Evolutionary conservation across 805 yeast species (phyloP).

Genomic region (Candida hungchunana): DNA sequence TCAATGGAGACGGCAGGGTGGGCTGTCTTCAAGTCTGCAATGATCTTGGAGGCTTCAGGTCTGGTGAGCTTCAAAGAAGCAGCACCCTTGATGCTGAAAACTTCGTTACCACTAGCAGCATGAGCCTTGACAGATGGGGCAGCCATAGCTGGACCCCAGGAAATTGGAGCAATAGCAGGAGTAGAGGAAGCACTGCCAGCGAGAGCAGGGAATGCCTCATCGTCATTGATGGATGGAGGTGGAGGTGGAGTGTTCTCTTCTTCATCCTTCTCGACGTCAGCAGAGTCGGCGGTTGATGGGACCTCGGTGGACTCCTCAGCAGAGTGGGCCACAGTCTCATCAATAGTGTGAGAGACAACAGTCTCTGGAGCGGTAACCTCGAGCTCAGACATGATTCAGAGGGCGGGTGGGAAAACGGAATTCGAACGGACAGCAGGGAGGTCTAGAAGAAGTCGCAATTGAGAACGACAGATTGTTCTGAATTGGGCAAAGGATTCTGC

Average conservation of each 20-base stretch:
- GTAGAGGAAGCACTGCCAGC: slow-evolving; percentile 33
- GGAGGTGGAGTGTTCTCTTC: slow-evolving; percentile 15
- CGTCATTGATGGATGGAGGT: slow-evolving; percentile 44
- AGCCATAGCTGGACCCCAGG: slow-evolving; percentile 34
- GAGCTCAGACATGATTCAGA: slow-evolving; percentile 6
- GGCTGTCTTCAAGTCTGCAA: too few species aligned
- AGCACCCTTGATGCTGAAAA: slow-evolving; percentile 51
- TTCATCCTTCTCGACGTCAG: slow-evolving; percentile 2
- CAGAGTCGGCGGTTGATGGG: neutral
- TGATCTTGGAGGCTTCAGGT: too few species aligned
- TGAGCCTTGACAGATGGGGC: slow-evolving; percentile 58
- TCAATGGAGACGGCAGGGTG: too few species aligned
- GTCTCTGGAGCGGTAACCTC: neutral
- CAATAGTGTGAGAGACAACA: neutral
- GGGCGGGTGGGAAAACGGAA: slow-evolving; percentile 1
- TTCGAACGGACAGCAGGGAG: slow-evolving; percentile 13
- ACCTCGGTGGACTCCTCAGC: neutral
- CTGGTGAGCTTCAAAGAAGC: too few species aligned
- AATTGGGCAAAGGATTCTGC: too few species aligned
- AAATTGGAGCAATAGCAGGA: neutral
- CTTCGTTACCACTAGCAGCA: slow-evolving; percentile 71
- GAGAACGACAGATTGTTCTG: neutral
- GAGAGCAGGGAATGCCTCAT: slow-evolving; percentile 61
- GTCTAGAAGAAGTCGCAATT: neutral
- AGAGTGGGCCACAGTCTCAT: neutral